Evolutionary conservation across 129 eudicot genomes (phyloP).

Genomic region (carrot (Daucus carota)): DH1_v3.0 NC_030381.2:53968001-53968500

Average conservation of each 20-base stretch:
- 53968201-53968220: slow-evolving; percentile 84
- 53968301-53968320: slow-evolving; percentile 61
- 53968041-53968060: slow-evolving; percentile 69
- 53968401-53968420: slow-evolving; percentile 81
- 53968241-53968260: slow-evolving; percentile 93
- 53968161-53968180: slow-evolving; percentile 95
- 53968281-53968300: slow-evolving; percentile 90
- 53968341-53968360: slow-evolving; percentile 85
- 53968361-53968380: slow-evolving; percentile 99
- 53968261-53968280: slow-evolving; percentile 86
- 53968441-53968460: slow-evolving; percentile 60
- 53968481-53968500: slow-evolving; percentile 98
- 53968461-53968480: slow-evolving; percentile 75
- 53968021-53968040: slow-evolving; percentile 66
- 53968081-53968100: slow-evolving; percentile 96
- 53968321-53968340: slow-evolving; percentile 95
- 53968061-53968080: slow-evolving; percentile 98
- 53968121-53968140: slow-evolving; percentile 92
- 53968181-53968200: slow-evolving; percentile 89
- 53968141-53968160: slow-evolving; percentile 97
- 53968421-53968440: slow-evolving; percentile 76
- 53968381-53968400: slow-evolving; percentile 70
- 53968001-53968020: slow-evolving; percentile 78
- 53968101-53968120: slow-evolving; percentile 65
- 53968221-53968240: slow-evolving; percentile 97